phyloP scores from a whole-genome alignment of 2,329 filamentous ascomycete species.

The Plectosphaerella cucumerina region DNA sequence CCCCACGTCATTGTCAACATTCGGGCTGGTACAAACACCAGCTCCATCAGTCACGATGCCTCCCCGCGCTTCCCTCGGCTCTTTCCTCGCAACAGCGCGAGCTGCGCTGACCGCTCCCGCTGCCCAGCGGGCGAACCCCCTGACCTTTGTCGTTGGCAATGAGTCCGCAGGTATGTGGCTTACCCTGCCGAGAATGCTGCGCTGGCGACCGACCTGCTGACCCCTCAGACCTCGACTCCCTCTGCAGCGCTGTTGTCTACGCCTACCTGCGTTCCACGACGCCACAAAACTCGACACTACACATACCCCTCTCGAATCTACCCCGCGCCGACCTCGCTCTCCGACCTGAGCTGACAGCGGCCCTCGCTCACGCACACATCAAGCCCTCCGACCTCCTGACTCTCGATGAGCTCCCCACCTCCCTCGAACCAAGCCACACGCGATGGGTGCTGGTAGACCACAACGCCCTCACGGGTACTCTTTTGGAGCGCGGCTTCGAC shows the following conservation, averaged over 20 bases:
- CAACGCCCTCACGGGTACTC: slow-evolving; percentile 63
- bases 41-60: slow-evolving; percentile 17
- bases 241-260: slow-evolving; percentile 69
- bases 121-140: slow-evolving; percentile 37
- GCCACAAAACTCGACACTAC: slow-evolving; percentile 46
- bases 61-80: slow-evolving; percentile 34
- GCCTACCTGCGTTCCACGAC: slow-evolving; percentile 68
- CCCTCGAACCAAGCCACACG: slow-evolving; percentile 50
- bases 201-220: background rate
- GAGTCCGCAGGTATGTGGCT: slow-evolving; percentile 54
- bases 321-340: slow-evolving; percentile 62
- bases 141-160: slow-evolving; percentile 63
- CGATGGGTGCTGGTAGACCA: slow-evolving; percentile 77
- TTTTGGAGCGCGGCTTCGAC: slow-evolving; percentile 47
- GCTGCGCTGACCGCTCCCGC: slow-evolving; percentile 39
- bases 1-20: background rate
- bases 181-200: background rate
- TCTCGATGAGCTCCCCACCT: slow-evolving; percentile 41
- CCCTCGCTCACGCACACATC: slow-evolving; percentile 59
- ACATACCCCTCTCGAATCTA: slow-evolving; percentile 72
- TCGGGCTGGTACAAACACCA: background rate
- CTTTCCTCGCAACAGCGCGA: slow-evolving; percentile 49
- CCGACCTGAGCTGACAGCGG: slow-evolving; percentile 67
- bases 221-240: slow-evolving; percentile 68
- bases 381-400: slow-evolving; percentile 60